Evolutionary conservation across 1,284 basidiomycete species (phyloP).

Genomic region (Moniliophthora roreri): DNA sequence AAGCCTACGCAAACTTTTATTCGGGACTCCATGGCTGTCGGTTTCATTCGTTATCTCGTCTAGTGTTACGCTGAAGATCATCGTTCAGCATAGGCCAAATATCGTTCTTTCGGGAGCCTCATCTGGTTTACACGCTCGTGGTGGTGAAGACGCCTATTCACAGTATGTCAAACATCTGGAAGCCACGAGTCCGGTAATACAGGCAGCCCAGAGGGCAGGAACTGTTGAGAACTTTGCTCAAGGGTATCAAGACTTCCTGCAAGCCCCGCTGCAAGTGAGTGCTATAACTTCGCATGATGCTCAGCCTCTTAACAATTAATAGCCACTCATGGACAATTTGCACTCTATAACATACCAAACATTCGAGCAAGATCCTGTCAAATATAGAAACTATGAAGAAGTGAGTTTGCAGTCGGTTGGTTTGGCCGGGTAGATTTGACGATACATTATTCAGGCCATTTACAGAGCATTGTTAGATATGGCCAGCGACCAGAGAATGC

Average conservation of each 20-base stretch:
- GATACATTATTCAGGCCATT: slow-evolving; percentile 57
- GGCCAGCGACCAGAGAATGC: slow-evolving; percentile 60
- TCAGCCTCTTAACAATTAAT: slow-evolving; percentile 13
- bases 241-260: slow-evolving; percentile 94
- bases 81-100: slow-evolving; percentile 71
- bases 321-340: slow-evolving; percentile 97
- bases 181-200: slow-evolving; percentile 64
- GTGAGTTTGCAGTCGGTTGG: slow-evolving; percentile 35
- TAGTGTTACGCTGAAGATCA: slow-evolving; percentile 13
- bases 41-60: slow-evolving; percentile 22
- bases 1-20: slow-evolving; percentile 91
- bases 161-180: slow-evolving; percentile 90
- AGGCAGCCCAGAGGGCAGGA: slow-evolving; percentile 58
- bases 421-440: slow-evolving; percentile 15
- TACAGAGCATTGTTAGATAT: slow-evolving; percentile 80
- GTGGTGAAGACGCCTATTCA: slow-evolving; percentile 85
- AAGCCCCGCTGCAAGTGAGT: slow-evolving; percentile 86
- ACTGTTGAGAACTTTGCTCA: slow-evolving; percentile 88
- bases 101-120: slow-evolving; percentile 77
- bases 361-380: slow-evolving; percentile 97
- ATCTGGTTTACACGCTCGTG: slow-evolving; percentile 66
- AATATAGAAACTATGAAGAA: slow-evolving; percentile 96
- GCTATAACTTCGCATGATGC: slow-evolving; percentile 7
- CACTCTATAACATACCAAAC: slow-evolving; percentile 95
- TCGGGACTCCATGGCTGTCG: slow-evolving; percentile 82